Evolutionary conservation across 371 early-diverging fungal species (phyloP), one percentile per base, ranked within the genome.

Genomic region (Zancudomyces culisetae): DNA sequence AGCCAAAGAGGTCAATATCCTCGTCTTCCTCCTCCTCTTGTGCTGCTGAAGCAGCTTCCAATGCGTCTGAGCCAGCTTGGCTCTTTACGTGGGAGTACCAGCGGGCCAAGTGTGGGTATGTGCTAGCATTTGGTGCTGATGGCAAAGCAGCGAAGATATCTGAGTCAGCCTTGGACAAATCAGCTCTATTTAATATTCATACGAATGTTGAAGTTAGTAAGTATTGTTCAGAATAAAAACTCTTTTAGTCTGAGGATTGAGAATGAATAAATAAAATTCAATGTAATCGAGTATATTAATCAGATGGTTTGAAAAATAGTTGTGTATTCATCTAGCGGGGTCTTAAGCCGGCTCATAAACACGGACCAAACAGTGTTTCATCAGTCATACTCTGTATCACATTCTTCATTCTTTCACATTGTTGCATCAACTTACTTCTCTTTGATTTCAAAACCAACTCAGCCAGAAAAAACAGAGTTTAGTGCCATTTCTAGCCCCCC

Each of bases 1-100:
- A 88, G 60, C 85, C 94, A 69, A 94, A 94, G 53, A 94, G 83
- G 71, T 93, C 94, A 55, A 91, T 77, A 62, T 92, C 93, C 49
- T 90, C 87, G 35, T 93, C 94, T 45, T 85, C 93, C 55, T 80
- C 84, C 30, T 61, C 81, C 27, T 67, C 83, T 27, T 71, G 74
- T 52, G 78, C 73, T 29, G 70, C 69, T 40, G 71, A 67, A 39
- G 72, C 65, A 48, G 73, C 70, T 50, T 59, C 60, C 39, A 42
- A 15, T 26, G 56, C 57, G 40, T 54, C 64, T 10, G 35, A 10
- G 6, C 68, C 69, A 52, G 66, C 72, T 59, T 76, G 63, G 70
- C 72, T 76, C 61, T 81, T 76, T 62, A 93, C 83, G 82, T 93
- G 91, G 66, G 74, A 75, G 80, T 85, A 90, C 94, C 94, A 93